phyloP scores from a whole-genome alignment of 495 filamentous ascomycete species.

The Lophium mytilinum region DNA sequence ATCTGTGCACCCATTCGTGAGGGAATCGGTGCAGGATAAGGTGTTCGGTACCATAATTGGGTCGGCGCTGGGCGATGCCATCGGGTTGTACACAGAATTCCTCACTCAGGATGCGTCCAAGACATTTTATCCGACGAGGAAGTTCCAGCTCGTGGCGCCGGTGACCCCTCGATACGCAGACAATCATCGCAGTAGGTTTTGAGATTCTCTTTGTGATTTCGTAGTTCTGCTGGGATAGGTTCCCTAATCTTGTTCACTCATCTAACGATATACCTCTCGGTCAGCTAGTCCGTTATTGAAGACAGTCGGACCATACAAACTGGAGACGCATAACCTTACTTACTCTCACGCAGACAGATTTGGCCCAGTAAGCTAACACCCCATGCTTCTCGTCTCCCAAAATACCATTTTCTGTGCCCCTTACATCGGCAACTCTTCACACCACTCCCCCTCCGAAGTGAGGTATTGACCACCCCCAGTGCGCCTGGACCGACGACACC shows the following conservation, averaged over 20 bases:
- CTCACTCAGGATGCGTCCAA: constrained; percentile 27
- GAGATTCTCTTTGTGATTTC: no score
- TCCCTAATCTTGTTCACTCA: no score
- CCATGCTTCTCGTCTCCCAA: no score
- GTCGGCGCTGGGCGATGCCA: constrained; percentile 42
- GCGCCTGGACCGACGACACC: constrained; percentile 47
- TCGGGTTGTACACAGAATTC: constrained; percentile 45
- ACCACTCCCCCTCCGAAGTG: no score
- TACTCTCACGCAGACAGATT: constrained; percentile 25
- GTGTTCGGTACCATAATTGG: constrained; percentile 37
- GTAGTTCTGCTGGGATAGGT: no score
- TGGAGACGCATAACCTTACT: neutral
- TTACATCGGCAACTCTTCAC: no score
- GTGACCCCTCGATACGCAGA: constrained; percentile 34
- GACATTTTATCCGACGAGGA: constrained; percentile 28
- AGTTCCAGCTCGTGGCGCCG: constrained; percentile 32
- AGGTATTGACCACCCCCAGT: neutral
- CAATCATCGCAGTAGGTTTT: constrained; percentile 29
- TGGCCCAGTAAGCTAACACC: neutral
- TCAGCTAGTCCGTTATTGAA: no score
- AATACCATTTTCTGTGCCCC: no score
- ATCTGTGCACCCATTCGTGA: constrained; percentile 26
- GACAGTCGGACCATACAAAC: no score
- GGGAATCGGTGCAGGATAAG: constrained; percentile 28
- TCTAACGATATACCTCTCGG: no score